phyloP scores from a whole-genome alignment of 441 rosid species.

The Codiaeum variegatum region DNA sequence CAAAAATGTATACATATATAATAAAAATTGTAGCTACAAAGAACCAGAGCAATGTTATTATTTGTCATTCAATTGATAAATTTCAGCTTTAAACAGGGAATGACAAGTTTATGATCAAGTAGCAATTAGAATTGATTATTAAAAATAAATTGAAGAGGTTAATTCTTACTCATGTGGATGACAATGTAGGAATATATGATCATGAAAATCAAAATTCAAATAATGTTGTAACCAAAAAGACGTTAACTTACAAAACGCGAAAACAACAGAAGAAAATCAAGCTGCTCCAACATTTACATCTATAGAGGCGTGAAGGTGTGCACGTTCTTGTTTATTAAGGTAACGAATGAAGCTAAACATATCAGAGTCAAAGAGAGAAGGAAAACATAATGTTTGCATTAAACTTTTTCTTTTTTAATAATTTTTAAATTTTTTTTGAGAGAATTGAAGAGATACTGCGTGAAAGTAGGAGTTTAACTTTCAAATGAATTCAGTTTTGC shows the following conservation, averaged over 20 bases:
- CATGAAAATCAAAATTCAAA: background rate
- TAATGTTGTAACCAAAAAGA: background rate
- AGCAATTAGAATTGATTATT: too few relatives aligned
- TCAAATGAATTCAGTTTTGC: slow-evolving; percentile 23
- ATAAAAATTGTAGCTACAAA: too few relatives aligned
- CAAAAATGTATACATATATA: too few relatives aligned
- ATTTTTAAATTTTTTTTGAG: background rate
- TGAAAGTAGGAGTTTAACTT: slow-evolving; percentile 21
- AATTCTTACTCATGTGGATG: background rate
- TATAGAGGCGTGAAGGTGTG: background rate
- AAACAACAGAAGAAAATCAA: background rate
- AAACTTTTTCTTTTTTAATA: background rate
- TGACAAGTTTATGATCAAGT: too few relatives aligned
- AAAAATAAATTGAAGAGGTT: too few relatives aligned
- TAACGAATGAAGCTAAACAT: background rate
- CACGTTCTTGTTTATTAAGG: slow-evolving; percentile 10
- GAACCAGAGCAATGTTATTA: too few relatives aligned
- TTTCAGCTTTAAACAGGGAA: too few relatives aligned
- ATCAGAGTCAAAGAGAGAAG: background rate
- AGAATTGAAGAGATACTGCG: slow-evolving; percentile 18
- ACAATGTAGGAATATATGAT: background rate
- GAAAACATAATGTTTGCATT: background rate
- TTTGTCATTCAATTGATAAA: too few relatives aligned
- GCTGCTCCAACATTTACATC: background rate
- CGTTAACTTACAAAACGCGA: background rate